Conservation (phyloP, 2,329 filamentous ascomycete species). For the Trichophyton equinum region DNA sequence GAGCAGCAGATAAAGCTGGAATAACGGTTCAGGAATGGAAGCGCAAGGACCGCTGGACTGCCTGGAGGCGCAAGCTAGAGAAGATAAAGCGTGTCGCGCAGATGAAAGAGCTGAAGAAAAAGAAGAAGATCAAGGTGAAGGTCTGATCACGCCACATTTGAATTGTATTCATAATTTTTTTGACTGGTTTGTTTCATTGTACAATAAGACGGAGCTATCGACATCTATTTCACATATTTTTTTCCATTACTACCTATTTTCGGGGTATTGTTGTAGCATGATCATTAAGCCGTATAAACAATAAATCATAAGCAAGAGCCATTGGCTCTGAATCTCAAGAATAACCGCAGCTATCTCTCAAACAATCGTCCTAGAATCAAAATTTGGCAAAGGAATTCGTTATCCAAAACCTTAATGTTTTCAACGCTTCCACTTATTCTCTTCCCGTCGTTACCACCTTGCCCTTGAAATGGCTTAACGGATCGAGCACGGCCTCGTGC, state of each 20-base stretch:
- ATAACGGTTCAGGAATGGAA: constrained; percentile 45
- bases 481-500: constrained; percentile 9
- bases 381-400: constrained; percentile 86
- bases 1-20: constrained; percentile 48
- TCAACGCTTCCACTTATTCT: constrained; percentile 32
- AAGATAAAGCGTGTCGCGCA: constrained; percentile 40
- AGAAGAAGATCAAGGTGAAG: constrained; percentile 25
- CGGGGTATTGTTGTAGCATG: not conserved
- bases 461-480: constrained; percentile 35
- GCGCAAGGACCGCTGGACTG: constrained; percentile 48
- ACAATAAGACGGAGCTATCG: not conserved
- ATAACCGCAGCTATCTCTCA: constrained; percentile 35
- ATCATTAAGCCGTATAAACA: not conserved
- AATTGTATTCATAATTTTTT: not conserved
- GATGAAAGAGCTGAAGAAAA: constrained; percentile 41
- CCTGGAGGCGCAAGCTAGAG: constrained; percentile 49
- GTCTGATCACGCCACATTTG: not conserved
- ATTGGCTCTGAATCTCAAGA: not conserved
- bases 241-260: not conserved
- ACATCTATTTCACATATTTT: not conserved
- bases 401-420: constrained; percentile 56
- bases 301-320: not conserved
- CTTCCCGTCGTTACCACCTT: constrained; percentile 25
- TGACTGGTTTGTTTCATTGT: not conserved
- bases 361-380: constrained; percentile 73